Base-by-base conservation (phyloP, 2,329 filamentous ascomycete species). In the Pseudonectria foliicola region DNA sequence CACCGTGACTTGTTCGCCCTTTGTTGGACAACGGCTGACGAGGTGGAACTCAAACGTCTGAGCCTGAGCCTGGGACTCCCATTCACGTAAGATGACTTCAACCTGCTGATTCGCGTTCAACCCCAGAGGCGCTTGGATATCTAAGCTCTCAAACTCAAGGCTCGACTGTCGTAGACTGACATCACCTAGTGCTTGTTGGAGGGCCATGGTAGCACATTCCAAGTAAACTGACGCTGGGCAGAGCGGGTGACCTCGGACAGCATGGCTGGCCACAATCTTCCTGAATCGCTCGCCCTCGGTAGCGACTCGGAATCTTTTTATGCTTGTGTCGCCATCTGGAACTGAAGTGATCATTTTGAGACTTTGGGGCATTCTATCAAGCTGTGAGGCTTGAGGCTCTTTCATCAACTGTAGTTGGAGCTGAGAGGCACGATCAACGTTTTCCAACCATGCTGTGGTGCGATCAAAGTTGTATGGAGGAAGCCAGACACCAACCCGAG, bases 181-280 rank as follows among this genome's bases (percentile, higher is more conserved):
- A 21, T 21, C 18, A 8, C 18, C 18, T 21, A 21, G 18, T 5
- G 18, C 18, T 8, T 21, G 18, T 21, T 21, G 18, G 18, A 21
- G 18, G 8, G 18, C 39, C 46, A 49, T 46, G 10, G 38, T 30
- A 1, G 41, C 41, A 2, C 34, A 29, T 32, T 49, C 46, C 45
- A 48, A 43, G 33, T 49, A 49, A 39, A 49, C 34, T 3, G 46
- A 46, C 11, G 46, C 46, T 2, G 46, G 46, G 33, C 46, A 49
- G 3, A 49, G 27, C 6, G 46, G 46, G 27, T 38, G 29, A 13
- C 30, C 21, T 7, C 40, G 39, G 2, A 49, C 43, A 8, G 43
- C 35, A 27, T 49, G 46, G 3, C 46, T 45, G 10, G 25, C n/a
- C 10, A 45, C 43, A 25, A 48, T 44, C 3, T 18, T 37, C 4